These are phyloP conservation scores for Stachybotrys echinatus DNA, from an alignment of 2,329 filamentous ascomycete genomes.

Conservation along the genomic window DNA sequence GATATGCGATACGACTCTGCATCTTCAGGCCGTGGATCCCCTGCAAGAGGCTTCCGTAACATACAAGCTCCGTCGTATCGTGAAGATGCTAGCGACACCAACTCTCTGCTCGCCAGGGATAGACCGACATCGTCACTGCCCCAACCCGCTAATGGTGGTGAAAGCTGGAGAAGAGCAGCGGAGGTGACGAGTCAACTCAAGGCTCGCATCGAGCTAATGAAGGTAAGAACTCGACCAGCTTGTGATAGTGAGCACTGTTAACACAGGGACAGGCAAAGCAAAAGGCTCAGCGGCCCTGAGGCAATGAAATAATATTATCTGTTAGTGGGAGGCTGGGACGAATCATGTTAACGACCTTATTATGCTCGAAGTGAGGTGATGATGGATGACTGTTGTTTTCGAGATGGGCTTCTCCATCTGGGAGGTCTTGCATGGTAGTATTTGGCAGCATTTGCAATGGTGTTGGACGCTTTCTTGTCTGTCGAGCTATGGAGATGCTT, in stretches of 20 bases:
- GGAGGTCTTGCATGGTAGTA: neutral
- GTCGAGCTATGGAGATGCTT: neutral
- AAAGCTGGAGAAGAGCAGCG: constrained; percentile 95
- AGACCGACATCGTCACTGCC: constrained; percentile 29
- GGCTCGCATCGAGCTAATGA: constrained; percentile 98
- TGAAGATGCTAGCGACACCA: constrained; percentile 26
- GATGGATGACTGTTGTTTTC: neutral
- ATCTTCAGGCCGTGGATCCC: constrained; percentile 54
- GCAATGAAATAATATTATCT: neutral
- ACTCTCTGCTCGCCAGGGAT: constrained; percentile 18
- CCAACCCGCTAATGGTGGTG: constrained; percentile 36
- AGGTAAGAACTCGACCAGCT: constrained; percentile 42
- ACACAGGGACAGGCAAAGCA: constrained; percentile 38
- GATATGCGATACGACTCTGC: constrained; percentile 45
- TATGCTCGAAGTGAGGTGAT: neutral
- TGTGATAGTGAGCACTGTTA: neutral
- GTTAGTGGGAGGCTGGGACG: neutral
- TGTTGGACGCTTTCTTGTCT: neutral
- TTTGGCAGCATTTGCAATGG: neutral
- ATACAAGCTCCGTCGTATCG: constrained; percentile 15
- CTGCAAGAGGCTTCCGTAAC: constrained; percentile 49
- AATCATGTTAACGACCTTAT: neutral
- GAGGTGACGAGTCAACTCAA: constrained; percentile 98
- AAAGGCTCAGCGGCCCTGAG: constrained; percentile 39
- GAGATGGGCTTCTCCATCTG: neutral